These are phyloP conservation scores for Petunia hybrid DNA, from an alignment of 305 asterid genomes.

Conservation along the genomic window DNA sequence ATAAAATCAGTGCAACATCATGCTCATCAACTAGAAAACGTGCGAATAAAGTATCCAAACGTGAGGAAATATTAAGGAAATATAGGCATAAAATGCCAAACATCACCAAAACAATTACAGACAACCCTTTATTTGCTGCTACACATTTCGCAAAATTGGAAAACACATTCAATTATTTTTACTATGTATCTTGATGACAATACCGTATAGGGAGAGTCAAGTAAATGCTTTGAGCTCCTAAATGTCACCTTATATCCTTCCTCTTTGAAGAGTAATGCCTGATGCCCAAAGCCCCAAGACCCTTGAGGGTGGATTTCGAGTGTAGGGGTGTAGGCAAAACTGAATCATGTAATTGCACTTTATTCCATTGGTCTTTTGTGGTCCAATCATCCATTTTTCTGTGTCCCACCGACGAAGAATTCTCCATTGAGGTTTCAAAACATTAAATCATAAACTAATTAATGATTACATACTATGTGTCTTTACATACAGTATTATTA, in stretches of 20 bases:
- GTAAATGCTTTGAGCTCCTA: constrained; percentile 64
- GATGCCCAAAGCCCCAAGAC: not conserved
- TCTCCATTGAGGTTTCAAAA: constrained; percentile 46
- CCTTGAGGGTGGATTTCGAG: not conserved
- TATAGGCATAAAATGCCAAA: no score
- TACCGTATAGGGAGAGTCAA: constrained; percentile 49
- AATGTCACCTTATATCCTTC: constrained; percentile 32
- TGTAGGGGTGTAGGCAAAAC: not conserved
- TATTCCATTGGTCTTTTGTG: constrained; percentile 46
- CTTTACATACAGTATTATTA: no score
- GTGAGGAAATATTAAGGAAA: no score
- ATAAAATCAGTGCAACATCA: no score
- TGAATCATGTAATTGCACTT: constrained; percentile 9
- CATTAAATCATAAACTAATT: not conserved
- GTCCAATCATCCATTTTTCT: constrained; percentile 49
- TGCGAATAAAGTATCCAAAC: no score
- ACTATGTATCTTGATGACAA: not conserved
- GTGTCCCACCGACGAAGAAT: constrained; percentile 51
- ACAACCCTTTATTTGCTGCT: constrained; percentile 26
- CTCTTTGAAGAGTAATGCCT: constrained; percentile 5
- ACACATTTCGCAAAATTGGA: not conserved
- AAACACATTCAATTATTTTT: not conserved
- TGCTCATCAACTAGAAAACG: no score
- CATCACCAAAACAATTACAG: constrained; percentile 16
- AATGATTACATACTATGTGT: no score